A percentile compares a stretch with the other conserved stretches of the same genome.
phyloP scores from a whole-genome alignment of 306 rosid genomes.

The Pyrus communis region DNA sequence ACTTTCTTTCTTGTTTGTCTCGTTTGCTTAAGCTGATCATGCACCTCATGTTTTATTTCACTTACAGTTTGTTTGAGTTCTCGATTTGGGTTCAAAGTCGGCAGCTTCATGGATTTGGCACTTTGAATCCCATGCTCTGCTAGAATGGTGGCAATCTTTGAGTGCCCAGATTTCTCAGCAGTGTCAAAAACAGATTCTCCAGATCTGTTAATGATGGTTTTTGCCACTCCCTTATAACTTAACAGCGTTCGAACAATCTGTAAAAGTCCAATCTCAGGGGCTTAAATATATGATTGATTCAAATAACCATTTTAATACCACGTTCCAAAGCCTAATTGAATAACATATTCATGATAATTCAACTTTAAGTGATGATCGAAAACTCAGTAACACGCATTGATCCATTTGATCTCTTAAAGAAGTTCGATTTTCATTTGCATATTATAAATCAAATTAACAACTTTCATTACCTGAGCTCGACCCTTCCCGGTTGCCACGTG shows the following conservation, averaged over 20 bases:
- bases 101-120: conserved; percentile 49
- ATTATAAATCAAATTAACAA: conserved; percentile 3
- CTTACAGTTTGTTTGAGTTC: conserved; percentile 71
- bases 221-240: conserved; percentile 34
- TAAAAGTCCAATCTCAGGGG: conserved; percentile 5
- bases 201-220: conserved; percentile 39
- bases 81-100: conserved; percentile 31
- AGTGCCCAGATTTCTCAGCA: conserved; percentile 45
- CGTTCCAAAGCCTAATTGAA: neutral
- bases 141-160: conserved; percentile 34
- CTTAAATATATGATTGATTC: neutral
- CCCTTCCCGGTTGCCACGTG: conserved; percentile 66
- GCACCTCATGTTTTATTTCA: conserved; percentile 68
- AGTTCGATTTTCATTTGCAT: neutral
- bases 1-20: conserved; percentile 51
- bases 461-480: conserved; percentile 44
- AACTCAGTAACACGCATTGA: neutral
- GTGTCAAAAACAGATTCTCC: conserved; percentile 69
- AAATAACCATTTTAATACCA: neutral
- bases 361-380: neutral
- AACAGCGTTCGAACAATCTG: conserved; percentile 59
- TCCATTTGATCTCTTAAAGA: neutral
- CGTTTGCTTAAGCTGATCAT: conserved; percentile 76
- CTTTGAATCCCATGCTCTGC: conserved; percentile 43
- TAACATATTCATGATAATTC: neutral